phyloP scores from a whole-genome alignment of 345 rosid genomes.

The Toxicodendron radicans region DNA sequence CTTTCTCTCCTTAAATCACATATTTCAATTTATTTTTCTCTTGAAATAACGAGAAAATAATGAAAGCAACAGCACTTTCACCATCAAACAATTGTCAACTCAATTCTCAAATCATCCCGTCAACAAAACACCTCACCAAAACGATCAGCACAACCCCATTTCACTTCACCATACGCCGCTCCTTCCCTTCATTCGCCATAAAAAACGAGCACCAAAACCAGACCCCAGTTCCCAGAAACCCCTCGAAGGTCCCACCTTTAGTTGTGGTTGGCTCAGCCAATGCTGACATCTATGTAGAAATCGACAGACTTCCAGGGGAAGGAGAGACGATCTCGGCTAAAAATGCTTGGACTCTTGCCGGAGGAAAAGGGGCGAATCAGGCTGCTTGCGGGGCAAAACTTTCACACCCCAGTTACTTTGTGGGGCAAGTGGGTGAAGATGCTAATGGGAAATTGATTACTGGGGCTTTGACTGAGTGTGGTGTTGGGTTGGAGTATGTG shows the following conservation, averaged over 20 bases:
- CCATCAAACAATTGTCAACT: slow-evolving; percentile 25
- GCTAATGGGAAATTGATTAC: slow-evolving; percentile 72
- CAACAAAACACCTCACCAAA: slow-evolving; percentile 18
- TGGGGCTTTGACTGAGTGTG: slow-evolving; percentile 59
- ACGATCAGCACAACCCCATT: slow-evolving; percentile 24
- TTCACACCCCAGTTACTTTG: slow-evolving; percentile 72
- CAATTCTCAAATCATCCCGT: slow-evolving; percentile 15
- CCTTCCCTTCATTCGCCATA: slow-evolving; percentile 37
- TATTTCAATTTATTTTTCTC: too few relatives aligned
- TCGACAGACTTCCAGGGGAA: slow-evolving; percentile 68
- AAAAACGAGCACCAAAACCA: slow-evolving; percentile 22
- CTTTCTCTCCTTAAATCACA: slow-evolving; percentile 3
- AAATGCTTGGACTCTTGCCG: slow-evolving; percentile 75
- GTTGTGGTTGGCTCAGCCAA: slow-evolving; percentile 94
- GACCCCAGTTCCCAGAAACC: slow-evolving; percentile 25
- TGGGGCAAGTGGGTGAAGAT: slow-evolving; percentile 83
- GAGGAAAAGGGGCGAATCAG: slow-evolving; percentile 96
- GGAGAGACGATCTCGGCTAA: slow-evolving; percentile 88
- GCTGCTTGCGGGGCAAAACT: slow-evolving; percentile 86
- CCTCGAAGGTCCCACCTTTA: slow-evolving; percentile 40
- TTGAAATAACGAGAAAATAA: slow-evolving; percentile 11
- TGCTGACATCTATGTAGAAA: slow-evolving; percentile 81
- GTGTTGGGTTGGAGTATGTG: slow-evolving; percentile 62
- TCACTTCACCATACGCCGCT: slow-evolving; percentile 23
- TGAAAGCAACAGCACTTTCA: slow-evolving; percentile 39